Conservation (phyloP, 2,329 filamentous ascomycete genomes). For the Emericellopsis cladophorae region DNA sequence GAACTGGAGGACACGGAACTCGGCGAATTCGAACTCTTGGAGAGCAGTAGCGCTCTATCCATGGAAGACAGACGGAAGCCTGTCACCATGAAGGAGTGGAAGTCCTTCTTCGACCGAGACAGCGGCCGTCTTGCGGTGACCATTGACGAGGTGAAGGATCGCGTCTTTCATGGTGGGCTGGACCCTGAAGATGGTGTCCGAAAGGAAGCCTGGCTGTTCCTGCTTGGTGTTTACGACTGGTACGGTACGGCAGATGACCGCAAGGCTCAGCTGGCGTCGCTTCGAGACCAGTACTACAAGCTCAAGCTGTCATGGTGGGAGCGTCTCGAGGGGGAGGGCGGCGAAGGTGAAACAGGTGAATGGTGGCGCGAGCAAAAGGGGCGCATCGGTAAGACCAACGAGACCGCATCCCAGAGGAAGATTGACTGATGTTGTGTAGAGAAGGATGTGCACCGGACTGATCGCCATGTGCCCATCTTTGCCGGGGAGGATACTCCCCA, state of each 20-base stretch:
- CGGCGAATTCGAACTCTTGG: constrained; percentile 89
- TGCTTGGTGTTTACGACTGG: constrained; percentile 89
- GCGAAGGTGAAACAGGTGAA: constrained; percentile 71
- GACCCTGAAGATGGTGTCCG: constrained; percentile 81
- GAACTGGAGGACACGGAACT: constrained; percentile 92
- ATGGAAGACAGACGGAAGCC: constrained; percentile 65
- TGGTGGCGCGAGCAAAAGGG: constrained; percentile 95
- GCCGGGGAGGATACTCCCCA: constrained; percentile 93
- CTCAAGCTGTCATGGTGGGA: constrained; percentile 97
- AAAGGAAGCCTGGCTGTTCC: constrained; percentile 93
- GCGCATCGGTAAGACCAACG: constrained; percentile 64
- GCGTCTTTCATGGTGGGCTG: constrained; percentile 91
- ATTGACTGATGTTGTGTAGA: constrained; percentile 42
- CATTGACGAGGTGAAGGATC: constrained; percentile 85
- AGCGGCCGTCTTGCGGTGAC: constrained; percentile 70
- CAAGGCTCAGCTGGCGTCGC: constrained; percentile 67
- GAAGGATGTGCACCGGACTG: constrained; percentile 96
- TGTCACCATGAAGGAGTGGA: constrained; percentile 78
- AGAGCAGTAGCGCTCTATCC: constrained; percentile 62
- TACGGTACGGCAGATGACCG: constrained; percentile 79
- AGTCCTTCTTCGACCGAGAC: constrained; percentile 68
- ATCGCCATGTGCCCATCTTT: constrained; percentile 90
- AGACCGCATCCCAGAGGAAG: background rate
- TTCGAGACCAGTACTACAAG: constrained; percentile 86
- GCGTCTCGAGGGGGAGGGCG: constrained; percentile 69